These are phyloP conservation scores for Aspergillus fijiensis DNA, from an alignment of 2,329 filamentous ascomycete genomes.

Conservation along the genomic window DNA sequence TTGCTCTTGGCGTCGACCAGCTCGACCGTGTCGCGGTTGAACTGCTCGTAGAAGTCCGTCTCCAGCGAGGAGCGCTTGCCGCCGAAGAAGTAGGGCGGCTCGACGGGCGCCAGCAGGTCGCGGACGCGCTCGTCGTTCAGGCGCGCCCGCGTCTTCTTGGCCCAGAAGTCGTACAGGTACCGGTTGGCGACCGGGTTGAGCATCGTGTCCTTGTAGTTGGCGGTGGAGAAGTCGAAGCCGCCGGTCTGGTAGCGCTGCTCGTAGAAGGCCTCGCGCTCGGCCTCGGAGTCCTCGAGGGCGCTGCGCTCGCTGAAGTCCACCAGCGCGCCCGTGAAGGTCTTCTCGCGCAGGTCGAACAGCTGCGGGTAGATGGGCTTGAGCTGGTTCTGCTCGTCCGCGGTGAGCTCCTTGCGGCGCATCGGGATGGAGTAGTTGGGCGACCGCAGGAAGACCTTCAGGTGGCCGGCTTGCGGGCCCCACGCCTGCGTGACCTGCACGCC, in stretches of 20 bases:
- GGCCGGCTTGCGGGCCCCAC: conserved; percentile 12
- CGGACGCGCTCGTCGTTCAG: conserved; percentile 52
- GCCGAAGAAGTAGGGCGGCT: conserved; percentile 57
- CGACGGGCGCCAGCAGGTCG: conserved; percentile 54
- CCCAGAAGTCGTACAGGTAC: conserved; percentile 58
- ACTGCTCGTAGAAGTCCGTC: conserved; percentile 52
- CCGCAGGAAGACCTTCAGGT: conserved; percentile 26
- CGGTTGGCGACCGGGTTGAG: conserved; percentile 50
- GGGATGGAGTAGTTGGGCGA: conserved; percentile 28
- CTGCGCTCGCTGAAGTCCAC: conserved; percentile 4
- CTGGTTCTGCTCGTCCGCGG: conserved; percentile 17
- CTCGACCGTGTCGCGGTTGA: conserved; percentile 48
- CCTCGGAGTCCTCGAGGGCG: conserved; percentile 9
- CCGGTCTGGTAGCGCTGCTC: conserved; percentile 18
- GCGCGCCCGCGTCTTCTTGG: conserved; percentile 51
- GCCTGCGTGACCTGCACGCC: conserved; percentile 39
- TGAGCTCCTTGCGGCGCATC: conserved; percentile 22
- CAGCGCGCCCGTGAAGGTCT: conserved; percentile 16
- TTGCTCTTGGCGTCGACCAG: conserved; percentile 20
- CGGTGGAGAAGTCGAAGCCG: conserved; percentile 22
- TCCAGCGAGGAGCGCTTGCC: conserved; percentile 54
- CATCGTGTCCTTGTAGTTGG: conserved; percentile 54
- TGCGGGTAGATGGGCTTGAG: conserved; percentile 13
- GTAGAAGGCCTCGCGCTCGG: conserved; percentile 17
- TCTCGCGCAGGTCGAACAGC: conserved; percentile 16